phyloP scores from a whole-genome alignment of 2,329 filamentous ascomycete species.

The Allantophomopsis cytisporea region DNA sequence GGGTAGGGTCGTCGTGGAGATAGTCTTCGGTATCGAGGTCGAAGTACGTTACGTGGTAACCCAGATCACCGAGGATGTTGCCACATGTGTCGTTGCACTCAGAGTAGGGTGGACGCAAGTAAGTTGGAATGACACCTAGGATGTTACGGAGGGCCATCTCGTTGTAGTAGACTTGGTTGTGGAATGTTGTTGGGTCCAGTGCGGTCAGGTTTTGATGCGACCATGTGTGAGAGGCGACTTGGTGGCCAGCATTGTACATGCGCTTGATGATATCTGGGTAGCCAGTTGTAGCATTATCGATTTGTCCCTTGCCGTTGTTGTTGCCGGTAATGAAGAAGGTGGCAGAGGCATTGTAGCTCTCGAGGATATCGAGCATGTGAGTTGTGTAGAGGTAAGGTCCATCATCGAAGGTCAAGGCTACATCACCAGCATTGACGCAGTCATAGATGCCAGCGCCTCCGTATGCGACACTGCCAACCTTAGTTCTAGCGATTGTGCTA shows the following conservation, averaged over 20 bases:
- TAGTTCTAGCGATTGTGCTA: slow-evolving; percentile 28
- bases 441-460: slow-evolving; percentile 42
- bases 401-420: slow-evolving; percentile 56
- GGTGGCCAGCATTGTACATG: slow-evolving; percentile 33
- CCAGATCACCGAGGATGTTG: slow-evolving; percentile 23
- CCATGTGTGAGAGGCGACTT: slow-evolving; percentile 46
- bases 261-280: slow-evolving; percentile 31
- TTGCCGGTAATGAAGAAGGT: slow-evolving; percentile 42
- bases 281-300: slow-evolving; percentile 31
- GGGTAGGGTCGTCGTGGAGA: slow-evolving; percentile 23
- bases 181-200: slow-evolving; percentile 26
- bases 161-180: slow-evolving; percentile 35
- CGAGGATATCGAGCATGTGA: slow-evolving; percentile 47
- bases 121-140: slow-evolving; percentile 39
- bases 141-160: slow-evolving; percentile 41
- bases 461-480: slow-evolving; percentile 37
- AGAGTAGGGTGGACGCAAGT: slow-evolving; percentile 33
- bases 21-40: slow-evolving; percentile 37
- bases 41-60: slow-evolving; percentile 35
- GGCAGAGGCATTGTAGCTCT: slow-evolving; percentile 44
- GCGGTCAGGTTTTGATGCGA: slow-evolving; percentile 32
- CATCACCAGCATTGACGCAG: slow-evolving; percentile 39
- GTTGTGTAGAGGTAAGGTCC: slow-evolving; percentile 48
- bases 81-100: slow-evolving; percentile 24
- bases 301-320: slow-evolving; percentile 39